Evolutionary conservation across 2,329 filamentous ascomycete genomes (phyloP), one percentile per base, ranked within the genome.

Genomic region (Hawksworthiomyces lignivorus): DNA sequence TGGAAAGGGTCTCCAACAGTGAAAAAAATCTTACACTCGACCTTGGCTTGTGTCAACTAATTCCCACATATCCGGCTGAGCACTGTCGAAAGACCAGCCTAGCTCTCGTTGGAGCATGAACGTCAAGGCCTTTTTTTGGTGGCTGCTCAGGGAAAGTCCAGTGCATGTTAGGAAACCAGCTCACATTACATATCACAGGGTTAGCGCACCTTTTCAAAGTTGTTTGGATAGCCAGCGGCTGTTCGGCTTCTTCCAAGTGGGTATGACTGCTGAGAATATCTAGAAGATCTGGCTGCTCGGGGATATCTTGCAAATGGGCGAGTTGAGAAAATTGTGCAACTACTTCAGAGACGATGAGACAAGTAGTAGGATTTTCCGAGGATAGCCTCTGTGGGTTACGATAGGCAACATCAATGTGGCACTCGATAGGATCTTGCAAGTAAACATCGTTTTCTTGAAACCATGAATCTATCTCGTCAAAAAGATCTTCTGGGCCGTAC

Each of bases 71-170:
- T 65, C 63, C 3, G 48, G 44, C 4, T 43, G 30, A 0, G 31
- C 27, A 1, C 48, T 44, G 14, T 57, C 39, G 14, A 61, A 57
- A 0, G 42, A 46, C 63, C 65, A 65, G 0, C 62, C 63, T 0
- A 38, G 39, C 36, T 69, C 67, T 14, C 65, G 52, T 2, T 48
- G 51, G 0, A 59, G 39, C 63, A 69, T 64, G 36, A 69, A 70
- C 0, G 60, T 62, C 2, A 70, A 49, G 1, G 65, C 67, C 36
- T 67, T 62, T 29, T 60, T 62, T 32, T 70, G 67, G 37, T 70
- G 65, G 5, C 65, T 68, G 18, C 1, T 8, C 5, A 22, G 4
- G 17, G n/a, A 14, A 14, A 4, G 7, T 12, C n/a, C n/a, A n/a
- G n/a, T n/a, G n/a, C n/a, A n/a, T n/a, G n/a, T n/a, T n/a, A n/a